These are phyloP conservation scores for Cyclotella choctawhatcheeana DNA, from an alignment of 108 stramenopile species.

Conservation along the genomic window DNA sequence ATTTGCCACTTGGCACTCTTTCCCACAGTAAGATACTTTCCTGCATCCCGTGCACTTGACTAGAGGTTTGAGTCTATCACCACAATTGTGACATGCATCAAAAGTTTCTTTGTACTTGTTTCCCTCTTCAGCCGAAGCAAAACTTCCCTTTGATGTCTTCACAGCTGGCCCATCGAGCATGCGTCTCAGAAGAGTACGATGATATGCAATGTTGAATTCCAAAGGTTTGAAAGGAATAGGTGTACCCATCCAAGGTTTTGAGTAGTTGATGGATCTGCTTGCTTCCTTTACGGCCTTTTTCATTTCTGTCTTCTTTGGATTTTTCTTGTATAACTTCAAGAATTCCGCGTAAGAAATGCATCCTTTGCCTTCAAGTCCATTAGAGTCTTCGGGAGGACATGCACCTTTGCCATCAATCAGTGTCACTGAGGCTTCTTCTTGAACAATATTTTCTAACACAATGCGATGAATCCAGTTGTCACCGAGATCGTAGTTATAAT, in stretches of 20 bases:
- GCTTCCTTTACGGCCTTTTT: slow-evolving; percentile 9
- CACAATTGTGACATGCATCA: not conserved
- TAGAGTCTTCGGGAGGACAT: slow-evolving; percentile 7
- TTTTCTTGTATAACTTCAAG: slow-evolving; percentile 8
- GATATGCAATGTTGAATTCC: slow-evolving; percentile 15
- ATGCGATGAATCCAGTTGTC: slow-evolving; percentile 7
- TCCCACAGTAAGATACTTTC: not conserved
- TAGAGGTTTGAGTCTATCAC: not conserved
- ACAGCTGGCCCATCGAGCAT: not conserved
- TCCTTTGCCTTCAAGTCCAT: slow-evolving; percentile 15
- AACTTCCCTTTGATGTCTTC: not conserved
- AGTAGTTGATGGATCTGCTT: slow-evolving; percentile 4
- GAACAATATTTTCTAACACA: slow-evolving; percentile 15
- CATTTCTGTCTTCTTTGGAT: slow-evolving; percentile 7
- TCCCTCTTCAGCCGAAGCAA: not conserved
- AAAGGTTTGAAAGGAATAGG: slow-evolving; percentile 4
- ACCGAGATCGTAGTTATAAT: slow-evolving; percentile 10
- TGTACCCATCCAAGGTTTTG: slow-evolving; percentile 8
- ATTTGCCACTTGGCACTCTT: not conserved
- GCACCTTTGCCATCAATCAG: slow-evolving; percentile 11
- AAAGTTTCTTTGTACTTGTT: not conserved
- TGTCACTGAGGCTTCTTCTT: slow-evolving; percentile 11
- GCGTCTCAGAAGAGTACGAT: not conserved
- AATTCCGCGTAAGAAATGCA: slow-evolving; percentile 1
- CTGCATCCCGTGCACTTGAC: not conserved